phyloP scores from a whole-genome alignment of 139 green algal genomes.

The Chlamydomonas schloesseri region DNA sequence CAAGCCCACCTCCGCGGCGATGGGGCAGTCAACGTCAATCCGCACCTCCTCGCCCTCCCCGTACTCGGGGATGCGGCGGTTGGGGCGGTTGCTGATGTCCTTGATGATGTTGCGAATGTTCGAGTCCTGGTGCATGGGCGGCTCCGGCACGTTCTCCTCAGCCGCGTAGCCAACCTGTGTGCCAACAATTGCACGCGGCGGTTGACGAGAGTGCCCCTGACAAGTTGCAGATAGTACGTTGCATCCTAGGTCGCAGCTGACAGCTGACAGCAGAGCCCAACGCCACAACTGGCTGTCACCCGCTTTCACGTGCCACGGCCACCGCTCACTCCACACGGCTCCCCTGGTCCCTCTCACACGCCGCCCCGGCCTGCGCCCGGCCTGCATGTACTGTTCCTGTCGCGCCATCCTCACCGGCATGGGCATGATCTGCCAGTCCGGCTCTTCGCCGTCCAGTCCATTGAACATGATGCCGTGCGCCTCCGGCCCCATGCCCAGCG shows the following conservation, averaged over 20 bases:
- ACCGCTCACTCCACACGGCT: too few relatives aligned
- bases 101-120: constrained; percentile 27
- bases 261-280: too few relatives aligned
- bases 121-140: constrained; percentile 10
- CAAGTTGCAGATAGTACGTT: too few relatives aligned
- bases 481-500: constrained; percentile 19
- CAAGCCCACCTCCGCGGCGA: constrained; percentile 6
- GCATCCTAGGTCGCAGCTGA: too few relatives aligned
- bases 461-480: constrained; percentile 39
- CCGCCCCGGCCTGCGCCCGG: too few relatives aligned
- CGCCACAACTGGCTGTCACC: too few relatives aligned
- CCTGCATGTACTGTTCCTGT: too few relatives aligned
- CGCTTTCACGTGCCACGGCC: too few relatives aligned
- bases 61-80: constrained; percentile 3
- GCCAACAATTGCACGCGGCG: too few relatives aligned
- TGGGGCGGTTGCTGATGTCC: constrained; percentile 41
- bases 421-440: constrained; percentile 47
- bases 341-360: too few relatives aligned
- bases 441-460: constrained; percentile 26
- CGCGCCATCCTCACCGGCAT: background rate
- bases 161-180: constrained; percentile 19
- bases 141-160: background rate
- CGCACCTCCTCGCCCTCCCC: background rate
- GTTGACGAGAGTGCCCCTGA: too few relatives aligned
- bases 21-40: background rate